Conservation (phyloP, 2,329 filamentous ascomycete genomes). For the Aureobasidium musti region DNA sequence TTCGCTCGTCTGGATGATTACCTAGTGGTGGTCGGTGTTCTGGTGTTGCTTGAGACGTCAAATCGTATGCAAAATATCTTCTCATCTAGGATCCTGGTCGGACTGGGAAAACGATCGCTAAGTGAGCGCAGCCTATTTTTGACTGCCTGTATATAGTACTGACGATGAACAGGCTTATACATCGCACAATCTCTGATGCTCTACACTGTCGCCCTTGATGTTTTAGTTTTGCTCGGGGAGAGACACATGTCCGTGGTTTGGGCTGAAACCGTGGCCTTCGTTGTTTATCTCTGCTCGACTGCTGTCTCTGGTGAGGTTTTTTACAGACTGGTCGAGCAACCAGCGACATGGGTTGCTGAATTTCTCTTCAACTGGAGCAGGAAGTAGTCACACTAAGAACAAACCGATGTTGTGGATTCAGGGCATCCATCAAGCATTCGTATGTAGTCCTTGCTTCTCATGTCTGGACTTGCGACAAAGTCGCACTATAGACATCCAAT, state of each 20-base stretch:
- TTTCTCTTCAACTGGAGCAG: conserved; percentile 7
- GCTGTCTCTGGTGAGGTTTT: neutral
- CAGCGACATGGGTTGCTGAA: neutral
- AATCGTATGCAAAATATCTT: conserved; percentile 31
- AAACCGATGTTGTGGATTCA: neutral
- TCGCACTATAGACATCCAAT: too few relatives aligned
- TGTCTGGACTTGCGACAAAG: too few relatives aligned
- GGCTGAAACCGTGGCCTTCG: neutral
- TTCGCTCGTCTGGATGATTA: conserved; percentile 38
- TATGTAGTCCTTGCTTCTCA: too few relatives aligned
- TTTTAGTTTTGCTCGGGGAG: too few relatives aligned
- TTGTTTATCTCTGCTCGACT: neutral
- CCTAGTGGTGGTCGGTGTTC: conserved; percentile 37
- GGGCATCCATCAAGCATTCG: too few relatives aligned
- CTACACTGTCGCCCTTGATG: conserved; percentile 8
- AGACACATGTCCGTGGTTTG: conserved; percentile 5
- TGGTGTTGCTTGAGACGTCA: conserved; percentile 35
- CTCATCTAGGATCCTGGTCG: conserved; percentile 36
- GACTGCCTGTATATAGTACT: too few relatives aligned
- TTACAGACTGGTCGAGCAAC: conserved; percentile 2
- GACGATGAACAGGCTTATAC: too few relatives aligned
- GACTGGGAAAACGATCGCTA: conserved; percentile 37
- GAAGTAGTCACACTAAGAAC: too few relatives aligned
- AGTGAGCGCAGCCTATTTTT: too few relatives aligned
- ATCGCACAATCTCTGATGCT: conserved; percentile 4